Percentiles rank a stretch among this genome's conserved stretches.
Evolutionary conservation across 768 basidiomycete genomes (phyloP).

Genomic region (Mycena floridula): DNA sequence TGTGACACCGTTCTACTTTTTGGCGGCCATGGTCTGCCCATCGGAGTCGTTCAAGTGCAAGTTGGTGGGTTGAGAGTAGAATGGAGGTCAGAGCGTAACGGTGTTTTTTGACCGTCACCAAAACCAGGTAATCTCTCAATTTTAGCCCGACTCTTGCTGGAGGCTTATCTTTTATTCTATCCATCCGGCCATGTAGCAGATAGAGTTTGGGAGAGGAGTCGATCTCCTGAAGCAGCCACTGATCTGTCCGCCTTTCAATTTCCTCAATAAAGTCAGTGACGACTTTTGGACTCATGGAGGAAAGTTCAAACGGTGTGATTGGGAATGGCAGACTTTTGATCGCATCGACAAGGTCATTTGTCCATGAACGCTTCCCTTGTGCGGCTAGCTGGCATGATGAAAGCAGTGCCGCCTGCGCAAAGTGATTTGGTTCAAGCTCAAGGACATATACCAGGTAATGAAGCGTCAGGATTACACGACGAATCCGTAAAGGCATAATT

Average conservation of each 20-base stretch:
- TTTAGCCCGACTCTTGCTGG: not conserved
- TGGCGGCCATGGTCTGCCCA: constrained; percentile 1
- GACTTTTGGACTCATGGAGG: not conserved
- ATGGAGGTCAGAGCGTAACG: not conserved
- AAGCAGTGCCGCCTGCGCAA: not conserved
- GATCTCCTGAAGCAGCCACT: not conserved
- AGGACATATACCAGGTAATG: not conserved
- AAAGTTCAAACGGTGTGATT: not conserved
- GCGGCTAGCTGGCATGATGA: not conserved
- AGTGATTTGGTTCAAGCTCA: not conserved
- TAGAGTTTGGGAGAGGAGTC: not conserved
- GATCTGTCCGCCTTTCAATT: not conserved
- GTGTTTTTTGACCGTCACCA: not conserved
- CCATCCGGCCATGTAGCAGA: not conserved
- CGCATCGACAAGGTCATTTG: not conserved
- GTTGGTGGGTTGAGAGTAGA: not conserved
- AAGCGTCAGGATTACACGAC: constrained; percentile 5
- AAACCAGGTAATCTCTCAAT: constrained; percentile 1
- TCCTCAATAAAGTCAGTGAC: not conserved
- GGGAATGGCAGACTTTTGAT: not conserved
- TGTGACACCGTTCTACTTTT: not conserved
- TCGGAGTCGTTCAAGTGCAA: not conserved
- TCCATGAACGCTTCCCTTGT: not conserved
- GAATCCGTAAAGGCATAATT: constrained; percentile 8
- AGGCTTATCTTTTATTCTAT: not conserved